Evolutionary conservation across 1,284 basidiomycete species (phyloP).

Genomic region (Uromyces viciae-fabae): DNA sequence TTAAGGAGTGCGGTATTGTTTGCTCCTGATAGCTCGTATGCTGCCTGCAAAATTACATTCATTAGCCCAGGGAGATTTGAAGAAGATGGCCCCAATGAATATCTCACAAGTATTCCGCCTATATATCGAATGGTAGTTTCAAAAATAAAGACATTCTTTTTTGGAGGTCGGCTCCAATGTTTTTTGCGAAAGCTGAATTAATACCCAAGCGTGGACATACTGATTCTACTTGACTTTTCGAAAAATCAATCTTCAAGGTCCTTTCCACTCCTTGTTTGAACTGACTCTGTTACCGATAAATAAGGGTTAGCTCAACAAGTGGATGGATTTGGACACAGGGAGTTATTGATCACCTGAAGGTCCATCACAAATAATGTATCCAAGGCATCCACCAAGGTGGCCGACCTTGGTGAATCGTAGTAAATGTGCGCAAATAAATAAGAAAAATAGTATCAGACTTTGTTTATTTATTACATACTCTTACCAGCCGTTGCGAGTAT

Average conservation of each 20-base stretch:
- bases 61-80: neutral
- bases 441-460: neutral
- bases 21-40: slow-evolving; percentile 38
- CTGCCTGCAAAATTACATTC: slow-evolving; percentile 20
- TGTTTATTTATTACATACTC: neutral
- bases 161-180: neutral
- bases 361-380: slow-evolving; percentile 41
- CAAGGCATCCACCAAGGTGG: slow-evolving; percentile 38
- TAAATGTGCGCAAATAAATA: neutral
- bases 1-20: slow-evolving; percentile 30
- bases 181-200: neutral
- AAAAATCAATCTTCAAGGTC: slow-evolving; percentile 43
- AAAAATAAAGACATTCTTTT: slow-evolving; percentile 27
- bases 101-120: slow-evolving; percentile 32
- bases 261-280: slow-evolving; percentile 20
- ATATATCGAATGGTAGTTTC: slow-evolving; percentile 42
- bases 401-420: slow-evolving; percentile 26
- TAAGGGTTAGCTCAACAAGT: neutral
- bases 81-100: neutral
- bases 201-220: neutral
- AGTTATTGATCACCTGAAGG: slow-evolving; percentile 14
- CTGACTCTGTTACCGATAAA: slow-evolving; percentile 12
- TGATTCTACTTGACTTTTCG: slow-evolving; percentile 16
- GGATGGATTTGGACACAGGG: neutral
- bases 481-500: slow-evolving; percentile 42